Evolutionary conservation across 805 yeast species (phyloP), one percentile per base, ranked within the genome.

Genomic region (Metschnikowia picachoensis): DNA sequence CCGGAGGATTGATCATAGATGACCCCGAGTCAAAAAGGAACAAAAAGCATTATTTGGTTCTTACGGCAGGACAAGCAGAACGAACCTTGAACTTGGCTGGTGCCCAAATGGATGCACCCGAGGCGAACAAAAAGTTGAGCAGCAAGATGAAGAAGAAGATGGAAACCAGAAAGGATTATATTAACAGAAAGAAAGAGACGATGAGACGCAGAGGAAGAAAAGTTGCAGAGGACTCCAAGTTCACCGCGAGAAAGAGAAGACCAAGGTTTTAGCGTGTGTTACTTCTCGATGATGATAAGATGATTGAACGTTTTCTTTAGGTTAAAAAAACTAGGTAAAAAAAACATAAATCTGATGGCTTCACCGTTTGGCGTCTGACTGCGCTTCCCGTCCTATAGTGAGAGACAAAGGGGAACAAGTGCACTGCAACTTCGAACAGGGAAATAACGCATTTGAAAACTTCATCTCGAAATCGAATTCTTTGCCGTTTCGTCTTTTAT

Each of bases 1-100:
- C 89, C 47, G 97, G 99, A 60, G 99, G 99, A 52, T 74, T 92
- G 55, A 90, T 94, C 20, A 78, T 92, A 33, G 99, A 94, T 65
- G 92, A 91, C 50, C 95, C 96, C 4, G 97, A 94, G 57, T 82
- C 90, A 31, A 91, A 88, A 63, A 87, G 86, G 65, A 88, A 92
- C 62, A 89, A 85, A 66, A 94, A 94, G 67, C 88, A 85, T 65
- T 94, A 94, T 62, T 69, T 94, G 48, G 97, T 94, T 15, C 71
- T 94, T 51, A 85, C 91, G 40, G 95, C 97, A 1, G 96, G 96
- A 48, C 77, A 76, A 45, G 73, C 85, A n/a, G 87, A 83, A 4
- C 78, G 83, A 53, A 82, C 78, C 28, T 75, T 91, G 53, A 91
- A 92, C 61, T 72, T 92, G 53, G 76, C 80, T 8, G 90, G 95